These are phyloP conservation scores for Pseudozyma sp. DNA, from an alignment of 1,284 basidiomycete genomes.

Conservation along the genomic window DNA sequence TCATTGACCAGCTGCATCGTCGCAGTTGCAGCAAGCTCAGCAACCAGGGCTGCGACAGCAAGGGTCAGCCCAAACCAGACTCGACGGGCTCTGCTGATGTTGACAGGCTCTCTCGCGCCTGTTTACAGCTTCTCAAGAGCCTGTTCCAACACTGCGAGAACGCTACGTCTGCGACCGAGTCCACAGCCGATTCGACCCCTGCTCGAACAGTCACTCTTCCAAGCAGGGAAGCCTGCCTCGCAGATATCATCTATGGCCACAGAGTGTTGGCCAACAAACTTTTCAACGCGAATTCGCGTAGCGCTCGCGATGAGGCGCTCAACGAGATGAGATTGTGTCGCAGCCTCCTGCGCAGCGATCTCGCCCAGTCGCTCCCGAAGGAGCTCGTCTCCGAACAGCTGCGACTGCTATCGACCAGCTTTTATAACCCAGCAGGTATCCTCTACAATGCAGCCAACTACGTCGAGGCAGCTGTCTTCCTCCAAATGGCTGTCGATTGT, in stretches of 20 bases:
- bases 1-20: constrained; percentile 45
- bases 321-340: constrained; percentile 23
- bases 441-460: constrained; percentile 66
- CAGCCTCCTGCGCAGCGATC: constrained; percentile 11
- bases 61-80: constrained; percentile 32
- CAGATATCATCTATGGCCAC: constrained; percentile 37
- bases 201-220: constrained; percentile 21
- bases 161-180: background rate
- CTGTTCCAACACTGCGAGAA: constrained; percentile 8
- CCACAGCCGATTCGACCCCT: constrained; percentile 8
- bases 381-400: constrained; percentile 28
- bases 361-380: constrained; percentile 7
- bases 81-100: constrained; percentile 17
- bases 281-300: constrained; percentile 25
- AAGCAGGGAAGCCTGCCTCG: constrained; percentile 22
- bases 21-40: constrained; percentile 37
- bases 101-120: constrained; percentile 29
- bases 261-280: constrained; percentile 43
- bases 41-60: constrained; percentile 37
- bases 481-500: constrained; percentile 53
- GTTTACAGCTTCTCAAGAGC: constrained; percentile 28
- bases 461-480: constrained; percentile 60
- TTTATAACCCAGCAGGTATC: constrained; percentile 69
- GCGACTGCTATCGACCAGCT: constrained; percentile 60
- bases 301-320: constrained; percentile 22